Base-by-base conservation (phyloP, 768 basidiomycete genomes). In the Psilocybe sp. region DNA sequence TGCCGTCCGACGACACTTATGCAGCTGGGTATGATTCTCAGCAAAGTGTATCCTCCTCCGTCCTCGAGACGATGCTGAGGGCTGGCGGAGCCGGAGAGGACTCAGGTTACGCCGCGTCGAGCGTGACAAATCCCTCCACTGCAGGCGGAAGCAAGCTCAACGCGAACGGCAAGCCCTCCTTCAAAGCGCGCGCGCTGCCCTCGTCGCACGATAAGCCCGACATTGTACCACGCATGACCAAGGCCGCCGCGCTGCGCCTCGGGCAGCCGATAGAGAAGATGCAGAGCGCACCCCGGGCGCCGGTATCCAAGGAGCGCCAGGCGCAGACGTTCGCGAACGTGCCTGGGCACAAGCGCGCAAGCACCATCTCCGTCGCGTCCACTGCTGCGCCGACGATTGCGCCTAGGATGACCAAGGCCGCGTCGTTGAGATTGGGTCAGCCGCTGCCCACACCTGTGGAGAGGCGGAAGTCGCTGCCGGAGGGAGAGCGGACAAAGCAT, bases 281-380 rank as follows among this genome's bases (percentile, higher is more conserved):
- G 1, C 57, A 65, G 20, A 70, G 65, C 10, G 65, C 56, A 1
- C 79, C 81, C 14, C 79, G 85, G 23, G 69, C 66, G 20, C 77
- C 83, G 0, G 70, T 77, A 18, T 76, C 82, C 6, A 85, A 85
- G 58, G 88, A 86, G 56, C 75, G 76, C 18, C 73, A 76, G 1
- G 74, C 74, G 13, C 70, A 79, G 67, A 86, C 83, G 12, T 93
- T 92, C 63, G 77, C 78, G 18, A 84, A 88, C 53, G 83, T 92
- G 3, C 91, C 90, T 0, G 90, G 90, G 0, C 91, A 93, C 65
- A 91, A 90, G 61, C 85, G 90, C 36, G 42, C 75, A 0, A 80
- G 74, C 55, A 79, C 77, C 6, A 88, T 93, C 44, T 49, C 70
- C 0, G 91, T 93, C 8, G 84, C 89, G 12, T 87, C 84, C 16